phyloP scores from a whole-genome alignment of 257 asterid species.

The Rhazya stricta region DNA sequence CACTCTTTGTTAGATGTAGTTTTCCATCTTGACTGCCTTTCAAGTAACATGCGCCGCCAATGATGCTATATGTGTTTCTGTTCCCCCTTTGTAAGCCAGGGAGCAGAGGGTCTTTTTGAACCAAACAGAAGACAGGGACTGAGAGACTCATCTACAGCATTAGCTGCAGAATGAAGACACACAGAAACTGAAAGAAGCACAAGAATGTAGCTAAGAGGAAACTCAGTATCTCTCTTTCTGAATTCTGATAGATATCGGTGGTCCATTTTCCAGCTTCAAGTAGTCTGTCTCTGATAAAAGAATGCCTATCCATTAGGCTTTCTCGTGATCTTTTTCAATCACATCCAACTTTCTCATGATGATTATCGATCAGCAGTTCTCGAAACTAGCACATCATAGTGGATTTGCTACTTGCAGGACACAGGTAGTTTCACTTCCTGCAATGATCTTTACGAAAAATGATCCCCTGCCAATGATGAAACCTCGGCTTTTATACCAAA shows the following conservation, averaged over 20 bases:
- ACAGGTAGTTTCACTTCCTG: background rate
- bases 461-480: conserved; percentile 2
- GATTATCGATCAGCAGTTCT: background rate
- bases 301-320: background rate
- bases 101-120: background rate
- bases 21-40: background rate
- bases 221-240: too few relatives aligned
- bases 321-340: background rate
- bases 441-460: background rate
- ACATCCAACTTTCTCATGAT: background rate
- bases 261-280: background rate
- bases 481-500: background rate
- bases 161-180: background rate
- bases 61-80: background rate
- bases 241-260: background rate
- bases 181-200: background rate
- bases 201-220: background rate
- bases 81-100: background rate
- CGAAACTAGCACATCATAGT: background rate
- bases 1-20: background rate
- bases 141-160: background rate
- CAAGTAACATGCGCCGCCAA: background rate
- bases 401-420: background rate
- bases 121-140: background rate
- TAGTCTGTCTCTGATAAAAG: background rate